Conservation (phyloP, 768 basidiomycete genomes). For the Boletus pseudo-olivaceus region DNA sequence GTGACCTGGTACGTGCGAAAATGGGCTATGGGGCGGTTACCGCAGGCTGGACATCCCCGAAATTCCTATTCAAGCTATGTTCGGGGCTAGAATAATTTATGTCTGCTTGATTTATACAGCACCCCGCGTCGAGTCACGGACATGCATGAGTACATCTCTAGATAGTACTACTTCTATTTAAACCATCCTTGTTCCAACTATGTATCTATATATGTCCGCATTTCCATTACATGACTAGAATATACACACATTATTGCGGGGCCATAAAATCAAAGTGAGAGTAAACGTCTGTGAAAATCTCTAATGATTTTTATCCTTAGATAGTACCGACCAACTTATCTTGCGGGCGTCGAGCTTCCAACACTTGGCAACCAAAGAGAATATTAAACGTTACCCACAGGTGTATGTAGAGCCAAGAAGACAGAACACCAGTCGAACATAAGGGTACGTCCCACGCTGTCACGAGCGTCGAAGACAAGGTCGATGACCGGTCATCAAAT, state of each 20-base stretch:
- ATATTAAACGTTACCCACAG: not conserved
- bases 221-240: not conserved
- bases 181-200: not conserved
- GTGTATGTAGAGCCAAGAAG: not conserved
- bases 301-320: not conserved
- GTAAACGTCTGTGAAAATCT: not conserved
- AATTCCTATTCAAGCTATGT: conserved; percentile 16
- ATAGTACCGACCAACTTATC: not conserved
- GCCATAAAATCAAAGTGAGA: not conserved
- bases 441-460: too few species aligned
- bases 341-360: too few species aligned
- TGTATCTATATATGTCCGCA: too few species aligned
- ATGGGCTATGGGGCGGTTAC: conserved; percentile 39
- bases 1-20: conserved; percentile 47
- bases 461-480: too few species aligned
- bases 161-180: not conserved
- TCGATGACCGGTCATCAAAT: not conserved
- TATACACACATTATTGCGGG: not conserved
- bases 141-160: too few species aligned
- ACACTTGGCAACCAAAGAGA: not conserved
- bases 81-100: not conserved
- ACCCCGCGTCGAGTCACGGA: not conserved
- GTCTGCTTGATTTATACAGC: not conserved
- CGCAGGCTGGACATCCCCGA: conserved; percentile 18
- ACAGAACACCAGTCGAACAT: not conserved